These are phyloP conservation scores for Trypanosoma boissoni DNA, from an alignment of 208 protist species.

Conservation along the genomic window DNA sequence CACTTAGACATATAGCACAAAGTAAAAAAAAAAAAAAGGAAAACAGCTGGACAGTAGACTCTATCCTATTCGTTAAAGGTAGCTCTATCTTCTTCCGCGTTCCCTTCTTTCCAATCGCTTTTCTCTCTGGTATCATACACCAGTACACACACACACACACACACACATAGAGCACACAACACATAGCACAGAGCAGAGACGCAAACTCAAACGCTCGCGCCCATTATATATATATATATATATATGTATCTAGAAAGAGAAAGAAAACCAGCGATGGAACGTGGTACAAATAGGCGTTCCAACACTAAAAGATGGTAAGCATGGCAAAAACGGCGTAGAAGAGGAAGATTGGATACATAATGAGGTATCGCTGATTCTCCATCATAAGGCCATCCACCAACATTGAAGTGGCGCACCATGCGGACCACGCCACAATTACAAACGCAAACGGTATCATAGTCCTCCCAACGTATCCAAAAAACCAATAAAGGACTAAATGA, in stretches of 20 bases:
- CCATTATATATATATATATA: background rate
- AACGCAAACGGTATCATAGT: slow-evolving; percentile 38
- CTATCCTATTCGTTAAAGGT: too few species aligned
- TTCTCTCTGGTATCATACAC: too few species aligned
- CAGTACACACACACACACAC: background rate
- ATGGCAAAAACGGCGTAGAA: slow-evolving; percentile 84
- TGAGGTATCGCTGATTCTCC: slow-evolving; percentile 62
- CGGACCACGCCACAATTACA: slow-evolving; percentile 69
- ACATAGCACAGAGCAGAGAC: background rate
- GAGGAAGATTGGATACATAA: slow-evolving; percentile 76
- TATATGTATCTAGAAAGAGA: background rate
- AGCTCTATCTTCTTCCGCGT: too few species aligned
- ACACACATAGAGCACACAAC: background rate
- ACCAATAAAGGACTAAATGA: slow-evolving; percentile 40
- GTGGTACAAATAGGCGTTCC: background rate
- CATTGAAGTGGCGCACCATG: slow-evolving; percentile 74
- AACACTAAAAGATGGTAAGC: slow-evolving; percentile 67
- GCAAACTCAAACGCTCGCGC: background rate
- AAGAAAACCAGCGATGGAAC: background rate
- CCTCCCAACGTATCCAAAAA: slow-evolving; percentile 26
- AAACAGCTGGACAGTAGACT: too few species aligned
- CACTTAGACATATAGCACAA: too few species aligned
- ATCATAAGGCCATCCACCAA: slow-evolving; percentile 59
- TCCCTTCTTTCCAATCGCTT: too few species aligned
- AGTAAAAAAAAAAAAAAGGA: too few species aligned